A percentile compares a stretch with the other conserved stretches of the same genome.
phyloP scores from a whole-genome alignment of 306 rosid species.

The Dicorynia guianensis region DNA sequence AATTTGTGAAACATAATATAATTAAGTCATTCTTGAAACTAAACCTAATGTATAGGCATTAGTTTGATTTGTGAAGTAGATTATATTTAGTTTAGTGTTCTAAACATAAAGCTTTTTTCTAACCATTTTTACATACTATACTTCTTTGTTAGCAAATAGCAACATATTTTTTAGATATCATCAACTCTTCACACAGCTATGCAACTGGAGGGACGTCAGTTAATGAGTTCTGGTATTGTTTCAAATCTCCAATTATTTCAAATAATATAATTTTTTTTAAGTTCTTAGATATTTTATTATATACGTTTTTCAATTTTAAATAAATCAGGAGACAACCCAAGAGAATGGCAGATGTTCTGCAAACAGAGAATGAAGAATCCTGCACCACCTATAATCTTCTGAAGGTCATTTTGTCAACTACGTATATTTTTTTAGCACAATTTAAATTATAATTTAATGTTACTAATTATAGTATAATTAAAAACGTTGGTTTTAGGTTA shows the following conservation, averaged over 20 bases:
- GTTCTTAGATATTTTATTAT: background rate
- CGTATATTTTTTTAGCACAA: background rate
- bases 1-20: no score
- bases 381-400: conserved; percentile 80
- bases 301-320: background rate
- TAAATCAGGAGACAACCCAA: conserved; percentile 62
- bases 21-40: no score
- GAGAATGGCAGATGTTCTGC: conserved; percentile 57
- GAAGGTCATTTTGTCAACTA: conserved; percentile 48
- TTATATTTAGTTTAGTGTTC: no score
- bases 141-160: conserved; percentile 53
- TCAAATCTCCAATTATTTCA: no score
- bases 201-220: conserved; percentile 79
- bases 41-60: no score
- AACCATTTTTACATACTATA: background rate
- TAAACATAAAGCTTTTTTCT: no score
- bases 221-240: conserved; percentile 60
- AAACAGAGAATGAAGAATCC: conserved; percentile 69
- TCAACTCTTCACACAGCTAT: conserved; percentile 67
- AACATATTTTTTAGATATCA: conserved; percentile 57
- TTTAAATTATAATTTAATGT: background rate
- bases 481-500: conserved; percentile 60
- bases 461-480: background rate
- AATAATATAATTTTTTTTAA: no score
- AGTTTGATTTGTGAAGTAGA: no score